Conservation (phyloP, 73 alveolate species). For the Symbiodinium pilosum region DNA sequence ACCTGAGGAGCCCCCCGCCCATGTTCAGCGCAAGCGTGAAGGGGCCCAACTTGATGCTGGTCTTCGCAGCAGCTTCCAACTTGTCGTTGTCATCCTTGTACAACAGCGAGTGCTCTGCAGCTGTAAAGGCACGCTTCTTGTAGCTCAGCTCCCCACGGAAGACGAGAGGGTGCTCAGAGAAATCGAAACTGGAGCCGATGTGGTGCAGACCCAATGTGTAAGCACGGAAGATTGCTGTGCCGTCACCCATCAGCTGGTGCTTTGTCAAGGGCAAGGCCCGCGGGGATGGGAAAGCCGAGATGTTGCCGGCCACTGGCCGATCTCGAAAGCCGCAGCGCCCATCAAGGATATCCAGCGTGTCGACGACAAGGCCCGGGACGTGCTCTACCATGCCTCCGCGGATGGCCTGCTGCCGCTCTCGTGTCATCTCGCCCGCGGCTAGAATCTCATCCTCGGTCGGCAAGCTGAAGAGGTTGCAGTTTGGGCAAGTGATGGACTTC, state of each 20-base stretch:
- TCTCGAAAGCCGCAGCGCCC: constrained; percentile 14
- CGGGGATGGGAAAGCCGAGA: constrained; percentile 4
- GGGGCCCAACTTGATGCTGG: not conserved
- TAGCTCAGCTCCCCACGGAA: constrained; percentile 28
- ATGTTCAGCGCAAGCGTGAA: not conserved
- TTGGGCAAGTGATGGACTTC: not conserved
- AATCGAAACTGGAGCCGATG: constrained; percentile 24
- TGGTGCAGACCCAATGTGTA: constrained; percentile 19
- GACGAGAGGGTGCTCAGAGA: constrained; percentile 1
- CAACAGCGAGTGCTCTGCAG: constrained; percentile 24
- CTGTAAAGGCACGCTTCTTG: constrained; percentile 3
- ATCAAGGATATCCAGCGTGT: not conserved
- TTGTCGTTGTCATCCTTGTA: not conserved
- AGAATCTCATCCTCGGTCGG: not conserved
- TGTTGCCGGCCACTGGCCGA: not conserved
- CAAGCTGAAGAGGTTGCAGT: constrained; percentile 16
- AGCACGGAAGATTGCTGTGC: constrained; percentile 16
- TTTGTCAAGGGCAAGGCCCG: not conserved
- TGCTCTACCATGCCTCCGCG: not conserved
- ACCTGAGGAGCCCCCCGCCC: not conserved
- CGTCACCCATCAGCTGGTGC: not conserved
- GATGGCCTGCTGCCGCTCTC: not conserved
- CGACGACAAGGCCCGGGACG: not conserved
- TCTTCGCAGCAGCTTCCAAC: not conserved
- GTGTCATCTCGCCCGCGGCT: not conserved